Base-by-base conservation (phyloP, 2,329 filamentous ascomycete genomes). In the Clonostachys byssicola region DNA sequence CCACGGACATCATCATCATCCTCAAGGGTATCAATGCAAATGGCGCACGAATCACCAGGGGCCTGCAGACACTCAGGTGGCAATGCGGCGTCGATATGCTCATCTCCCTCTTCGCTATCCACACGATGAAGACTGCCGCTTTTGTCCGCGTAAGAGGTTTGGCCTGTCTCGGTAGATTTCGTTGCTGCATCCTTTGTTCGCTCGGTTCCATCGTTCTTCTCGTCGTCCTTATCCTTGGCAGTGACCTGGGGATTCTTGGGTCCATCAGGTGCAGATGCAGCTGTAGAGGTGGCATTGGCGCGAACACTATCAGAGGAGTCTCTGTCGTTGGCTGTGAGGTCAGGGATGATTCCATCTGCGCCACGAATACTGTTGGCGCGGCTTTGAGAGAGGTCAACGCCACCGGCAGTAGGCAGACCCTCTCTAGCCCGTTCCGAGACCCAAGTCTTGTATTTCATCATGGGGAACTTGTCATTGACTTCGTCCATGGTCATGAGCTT, bases 401-500 rank as follows among this genome's bases (percentile, higher is more conserved):
- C 94, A 46, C 92, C 94, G 47, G 82, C 81, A 10, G 90, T 87
- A 5, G 92, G 85, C 42, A 97, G 72, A 8, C 92, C 94, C 64
- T 95, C 83, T 49, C 86, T 82, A 48, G 91, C 91, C 49, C 92
- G 85, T 47, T 83, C 83, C 7, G 88, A 85, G 49, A 94, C 87
- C 92, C 94, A 99, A 45, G 80, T 82, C 73, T 99, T 97, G 79
- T 99, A 99, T 68, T 97, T 97, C 57, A 84, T 85, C 71, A 96
- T 83, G 0, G 94, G 92, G 59, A 99, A 99, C 57, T 95, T 89
- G 56, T 95, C 91, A 63, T 99, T 97, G 52, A 99, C 94, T 69
- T 99, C 94, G 52, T 99, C 94, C 85, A 97, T 96, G 3, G 88
- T 89, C 94, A 99, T 97, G 56, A 99, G 70, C 67, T 96, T 99